phyloP scores from a whole-genome alignment of 1,284 basidiomycete genomes.

The Malassezia sp. region DNA sequence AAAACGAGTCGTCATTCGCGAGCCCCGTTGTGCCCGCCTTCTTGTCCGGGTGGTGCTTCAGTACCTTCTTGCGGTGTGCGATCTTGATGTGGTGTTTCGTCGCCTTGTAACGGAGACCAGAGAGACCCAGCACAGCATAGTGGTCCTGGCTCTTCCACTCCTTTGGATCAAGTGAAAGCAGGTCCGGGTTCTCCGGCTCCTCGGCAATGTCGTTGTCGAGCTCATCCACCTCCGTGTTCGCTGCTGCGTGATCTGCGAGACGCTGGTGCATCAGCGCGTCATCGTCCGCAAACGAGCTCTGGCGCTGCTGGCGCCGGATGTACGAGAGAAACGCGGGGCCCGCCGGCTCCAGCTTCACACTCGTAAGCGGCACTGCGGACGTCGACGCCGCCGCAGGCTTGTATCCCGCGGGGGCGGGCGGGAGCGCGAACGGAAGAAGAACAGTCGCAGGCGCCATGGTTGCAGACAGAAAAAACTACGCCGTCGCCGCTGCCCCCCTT shows the following conservation, averaged over 20 bases:
- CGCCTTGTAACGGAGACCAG: slow-evolving; percentile 75
- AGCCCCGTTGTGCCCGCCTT: slow-evolving; percentile 66
- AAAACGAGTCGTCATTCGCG: slow-evolving; percentile 91
- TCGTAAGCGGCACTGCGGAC: slow-evolving; percentile 20
- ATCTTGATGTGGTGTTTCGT: slow-evolving; percentile 87
- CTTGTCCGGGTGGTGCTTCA: slow-evolving; percentile 98
- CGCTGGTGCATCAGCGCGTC: slow-evolving; percentile 33
- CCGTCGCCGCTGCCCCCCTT: not conserved
- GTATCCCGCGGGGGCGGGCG: slow-evolving; percentile 34
- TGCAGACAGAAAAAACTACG: not conserved
- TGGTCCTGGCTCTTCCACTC: slow-evolving; percentile 99
- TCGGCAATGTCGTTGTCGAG: slow-evolving; percentile 78
- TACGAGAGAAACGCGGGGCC: slow-evolving; percentile 39
- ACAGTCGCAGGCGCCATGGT: slow-evolving; percentile 33
- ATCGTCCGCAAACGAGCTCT: slow-evolving; percentile 36
- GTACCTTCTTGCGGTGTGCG: slow-evolving; percentile 96
- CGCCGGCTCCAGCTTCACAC: slow-evolving; percentile 30
- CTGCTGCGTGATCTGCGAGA: slow-evolving; percentile 48
- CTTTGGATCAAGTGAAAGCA: slow-evolving; percentile 75
- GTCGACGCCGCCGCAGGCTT: slow-evolving; percentile 32
- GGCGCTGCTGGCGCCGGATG: slow-evolving; percentile 35
- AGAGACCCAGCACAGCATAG: slow-evolving; percentile 88
- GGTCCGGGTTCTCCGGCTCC: slow-evolving; percentile 66
- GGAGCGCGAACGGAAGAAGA: slow-evolving; percentile 35
- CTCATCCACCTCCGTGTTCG: slow-evolving; percentile 58